Conservation (phyloP, 2,329 filamentous ascomycete species). For the Fusarium veterinarium region DNA sequence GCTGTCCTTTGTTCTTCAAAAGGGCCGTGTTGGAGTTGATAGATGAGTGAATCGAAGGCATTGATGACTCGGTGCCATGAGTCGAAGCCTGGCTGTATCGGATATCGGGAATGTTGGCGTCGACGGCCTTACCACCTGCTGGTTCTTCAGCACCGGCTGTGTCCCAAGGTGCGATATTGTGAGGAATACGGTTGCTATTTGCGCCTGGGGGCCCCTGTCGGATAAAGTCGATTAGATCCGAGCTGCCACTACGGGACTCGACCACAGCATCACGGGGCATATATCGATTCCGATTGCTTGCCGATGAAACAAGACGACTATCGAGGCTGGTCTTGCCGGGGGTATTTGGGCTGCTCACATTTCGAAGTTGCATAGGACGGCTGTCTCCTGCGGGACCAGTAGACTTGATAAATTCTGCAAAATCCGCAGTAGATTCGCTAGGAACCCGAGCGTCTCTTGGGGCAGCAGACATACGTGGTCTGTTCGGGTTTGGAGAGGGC, state of each 20-base stretch:
- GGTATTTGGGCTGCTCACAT: constrained; percentile 45
- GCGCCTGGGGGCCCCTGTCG: constrained; percentile 80
- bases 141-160: constrained; percentile 90
- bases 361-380: constrained; percentile 51
- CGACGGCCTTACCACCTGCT: constrained; percentile 58
- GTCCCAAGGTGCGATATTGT: constrained; percentile 83
- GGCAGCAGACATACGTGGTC: constrained; percentile 42
- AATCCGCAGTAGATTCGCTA: constrained; percentile 79
- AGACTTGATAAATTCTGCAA: constrained; percentile 89
- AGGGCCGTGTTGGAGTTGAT: constrained; percentile 82
- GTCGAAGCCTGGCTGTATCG: constrained; percentile 68
- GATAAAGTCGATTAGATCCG: constrained; percentile 95
- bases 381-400: constrained; percentile 75
- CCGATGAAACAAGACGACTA: constrained; percentile 52
- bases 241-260: constrained; percentile 73
- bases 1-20: constrained; percentile 56
- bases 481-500: constrained; percentile 34
- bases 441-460: constrained; percentile 80
- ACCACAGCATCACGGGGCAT: constrained; percentile 78
- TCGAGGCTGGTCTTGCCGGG: constrained; percentile 54
- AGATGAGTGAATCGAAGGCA: constrained; percentile 69
- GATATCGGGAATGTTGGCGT: constrained; percentile 67
- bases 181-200: constrained; percentile 75
- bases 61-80: constrained; percentile 67
- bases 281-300: constrained; percentile 64